These are phyloP conservation scores for Calonectria pauciramosa DNA, from an alignment of 2,329 filamentous ascomycete genomes.

Conservation along the genomic window DNA sequence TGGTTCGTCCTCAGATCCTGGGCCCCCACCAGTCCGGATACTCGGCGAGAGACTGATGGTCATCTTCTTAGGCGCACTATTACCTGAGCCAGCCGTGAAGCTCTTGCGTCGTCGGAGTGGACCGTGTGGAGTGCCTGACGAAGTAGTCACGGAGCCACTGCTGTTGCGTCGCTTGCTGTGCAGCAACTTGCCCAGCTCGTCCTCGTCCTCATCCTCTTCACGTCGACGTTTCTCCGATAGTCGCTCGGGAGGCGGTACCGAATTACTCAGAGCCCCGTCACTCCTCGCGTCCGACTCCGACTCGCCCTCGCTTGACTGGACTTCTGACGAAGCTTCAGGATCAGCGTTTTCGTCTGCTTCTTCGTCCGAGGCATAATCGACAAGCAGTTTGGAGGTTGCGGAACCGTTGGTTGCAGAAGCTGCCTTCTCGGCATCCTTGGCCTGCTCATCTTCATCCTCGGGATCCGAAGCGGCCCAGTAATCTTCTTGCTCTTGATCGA, in stretches of 20 bases:
- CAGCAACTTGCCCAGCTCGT: constrained; percentile 88
- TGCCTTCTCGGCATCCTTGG: constrained; percentile 52
- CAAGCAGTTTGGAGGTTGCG: constrained; percentile 78
- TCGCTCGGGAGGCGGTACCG: constrained; percentile 77
- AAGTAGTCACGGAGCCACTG: constrained; percentile 61
- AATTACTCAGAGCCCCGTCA: constrained; percentile 30
- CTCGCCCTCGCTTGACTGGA: constrained; percentile 48
- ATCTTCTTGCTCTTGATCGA: constrained; percentile 89
- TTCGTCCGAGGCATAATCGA: constrained; percentile 94
- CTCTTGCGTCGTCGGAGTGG: constrained; percentile 53
- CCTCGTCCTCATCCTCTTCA: constrained; percentile 92
- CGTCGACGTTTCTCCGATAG: constrained; percentile 90
- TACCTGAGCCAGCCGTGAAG: constrained; percentile 57
- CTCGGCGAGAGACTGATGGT: constrained; percentile 69
- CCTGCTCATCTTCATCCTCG: constrained; percentile 76
- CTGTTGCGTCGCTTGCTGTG: constrained; percentile 74
- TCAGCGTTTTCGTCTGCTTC: constrained; percentile 74
- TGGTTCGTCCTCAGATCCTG: constrained; percentile 57
- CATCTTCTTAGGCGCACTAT: constrained; percentile 65
- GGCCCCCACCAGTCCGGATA: constrained; percentile 54
- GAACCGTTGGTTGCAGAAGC: constrained; percentile 69
- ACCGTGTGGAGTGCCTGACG: constrained; percentile 51
- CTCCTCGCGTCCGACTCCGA: constrained; percentile 51
- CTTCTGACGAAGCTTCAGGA: constrained; percentile 57
- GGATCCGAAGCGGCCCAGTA: constrained; percentile 95